Percentiles rank a stretch among this genome's conserved stretches.
Conservation (phyloP, 2,329 filamentous ascomycete genomes). For the Beauveria sp. region DNA sequence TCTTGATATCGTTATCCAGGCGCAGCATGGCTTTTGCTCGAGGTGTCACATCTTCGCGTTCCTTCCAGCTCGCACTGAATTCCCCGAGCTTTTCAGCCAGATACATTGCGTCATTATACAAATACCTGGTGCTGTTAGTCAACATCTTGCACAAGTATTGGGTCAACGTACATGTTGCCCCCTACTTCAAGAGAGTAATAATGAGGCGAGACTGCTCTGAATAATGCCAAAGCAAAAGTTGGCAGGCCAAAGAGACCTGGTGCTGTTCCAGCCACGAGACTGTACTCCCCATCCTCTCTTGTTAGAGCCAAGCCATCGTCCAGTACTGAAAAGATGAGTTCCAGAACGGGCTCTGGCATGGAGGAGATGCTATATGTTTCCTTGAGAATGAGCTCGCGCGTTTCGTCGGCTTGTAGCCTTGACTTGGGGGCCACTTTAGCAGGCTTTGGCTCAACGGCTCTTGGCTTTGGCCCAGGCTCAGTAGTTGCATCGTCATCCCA, state of each 20-base stretch:
- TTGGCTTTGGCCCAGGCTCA: slow-evolving; percentile 17
- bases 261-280: slow-evolving; percentile 59
- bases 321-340: slow-evolving; percentile 52
- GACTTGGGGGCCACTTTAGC: slow-evolving; percentile 9
- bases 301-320: slow-evolving; percentile 57
- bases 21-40: slow-evolving; percentile 48
- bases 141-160: not conserved
- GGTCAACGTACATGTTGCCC: slow-evolving; percentile 52
- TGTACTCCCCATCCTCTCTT: slow-evolving; percentile 40
- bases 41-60: slow-evolving; percentile 42
- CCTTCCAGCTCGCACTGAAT: slow-evolving; percentile 44
- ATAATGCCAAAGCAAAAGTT: slow-evolving; percentile 68
- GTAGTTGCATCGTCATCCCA: slow-evolving; percentile 59
- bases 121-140: slow-evolving; percentile 36
- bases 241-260: slow-evolving; percentile 65
- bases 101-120: slow-evolving; percentile 62
- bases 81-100: slow-evolving; percentile 49
- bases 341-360: slow-evolving; percentile 71
- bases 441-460: not conserved
- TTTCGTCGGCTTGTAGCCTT: slow-evolving; percentile 23
- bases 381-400: slow-evolving; percentile 65
- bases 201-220: slow-evolving; percentile 66
- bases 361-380: slow-evolving; percentile 87
- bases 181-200: slow-evolving; percentile 59
- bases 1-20: slow-evolving; percentile 52